phyloP scores from a whole-genome alignment of 495 filamentous ascomycete species.

The Pyrenula massariospora region DNA sequence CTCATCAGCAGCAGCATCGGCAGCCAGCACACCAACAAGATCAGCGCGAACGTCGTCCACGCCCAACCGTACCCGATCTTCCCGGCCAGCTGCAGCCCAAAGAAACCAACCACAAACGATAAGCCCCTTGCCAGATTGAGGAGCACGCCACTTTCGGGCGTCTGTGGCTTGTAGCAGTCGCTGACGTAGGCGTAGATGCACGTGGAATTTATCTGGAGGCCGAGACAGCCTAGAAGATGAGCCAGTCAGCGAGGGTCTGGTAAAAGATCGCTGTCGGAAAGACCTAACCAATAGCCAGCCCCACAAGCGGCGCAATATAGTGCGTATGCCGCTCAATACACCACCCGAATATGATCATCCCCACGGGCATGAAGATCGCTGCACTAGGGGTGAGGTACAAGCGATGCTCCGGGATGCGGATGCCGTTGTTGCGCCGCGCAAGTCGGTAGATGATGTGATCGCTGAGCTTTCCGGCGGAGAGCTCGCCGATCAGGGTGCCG shows the following conservation, averaged over 20 bases:
- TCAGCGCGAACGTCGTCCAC: conserved; percentile 10
- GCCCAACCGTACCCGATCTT: conserved; percentile 9
- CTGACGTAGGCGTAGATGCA: conserved; percentile 16
- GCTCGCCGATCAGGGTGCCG: conserved; percentile 19
- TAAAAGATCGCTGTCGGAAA: not conserved
- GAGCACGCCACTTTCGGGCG: conserved; percentile 24
- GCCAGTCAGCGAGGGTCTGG: not conserved
- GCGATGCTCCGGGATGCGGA: conserved; percentile 23
- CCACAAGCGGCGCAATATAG: conserved; percentile 12
- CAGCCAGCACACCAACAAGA: conserved; percentile 3
- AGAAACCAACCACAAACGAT: conserved; percentile 20
- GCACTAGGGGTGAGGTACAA: conserved; percentile 3
- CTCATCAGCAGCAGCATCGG: conserved; percentile 5
- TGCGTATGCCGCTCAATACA: conserved; percentile 8
- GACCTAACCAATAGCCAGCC: conserved; percentile 15
- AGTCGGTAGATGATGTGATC: conserved; percentile 16
- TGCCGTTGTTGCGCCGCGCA: conserved; percentile 17
- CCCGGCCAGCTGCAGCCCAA: conserved; percentile 7
- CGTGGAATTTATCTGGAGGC: conserved; percentile 19
- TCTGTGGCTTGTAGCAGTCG: conserved; percentile 30
- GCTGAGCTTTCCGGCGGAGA: conserved; percentile 16
- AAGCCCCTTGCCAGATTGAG: conserved; percentile 22
- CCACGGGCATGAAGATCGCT: conserved; percentile 3
- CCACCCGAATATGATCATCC: conserved; percentile 14
- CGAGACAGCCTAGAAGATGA: conserved; percentile 4